These are phyloP conservation scores for Talaromyces borbonicus DNA, from an alignment of 495 filamentous ascomycete species.

Conservation along the genomic window DNA sequence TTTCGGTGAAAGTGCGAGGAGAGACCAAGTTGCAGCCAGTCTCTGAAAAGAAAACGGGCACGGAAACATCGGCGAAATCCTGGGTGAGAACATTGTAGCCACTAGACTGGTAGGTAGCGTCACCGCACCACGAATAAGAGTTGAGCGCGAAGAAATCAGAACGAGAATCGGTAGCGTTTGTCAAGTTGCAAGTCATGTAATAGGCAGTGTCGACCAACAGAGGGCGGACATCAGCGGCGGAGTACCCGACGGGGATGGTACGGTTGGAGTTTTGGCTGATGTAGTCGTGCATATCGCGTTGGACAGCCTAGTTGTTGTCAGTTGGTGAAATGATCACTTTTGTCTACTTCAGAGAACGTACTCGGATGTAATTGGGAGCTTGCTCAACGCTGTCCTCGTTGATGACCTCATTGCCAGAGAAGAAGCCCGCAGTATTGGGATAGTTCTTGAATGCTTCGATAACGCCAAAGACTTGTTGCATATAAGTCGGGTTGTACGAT, in stretches of 20 bases:
- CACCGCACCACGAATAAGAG: conserved; percentile 91
- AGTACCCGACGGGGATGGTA: conserved; percentile 78
- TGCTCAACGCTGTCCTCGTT: conserved; percentile 45
- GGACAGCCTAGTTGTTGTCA: conserved; percentile 43
- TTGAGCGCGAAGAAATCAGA: conserved; percentile 90
- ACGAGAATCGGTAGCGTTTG: conserved; percentile 53
- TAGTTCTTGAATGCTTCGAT: conserved; percentile 93
- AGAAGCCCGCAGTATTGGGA: conserved; percentile 86
- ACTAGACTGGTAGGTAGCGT: conserved; percentile 57
- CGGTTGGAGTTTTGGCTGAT: conserved; percentile 61
- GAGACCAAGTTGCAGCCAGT: conserved; percentile 81
- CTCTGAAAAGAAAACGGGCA: conserved; percentile 94
- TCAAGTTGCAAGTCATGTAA: conserved; percentile 74
- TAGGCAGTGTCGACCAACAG: conserved; percentile 70
- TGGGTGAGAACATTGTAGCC: conserved; percentile 63
- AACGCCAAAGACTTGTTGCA: conserved; percentile 76
- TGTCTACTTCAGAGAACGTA: conserved; percentile 9
- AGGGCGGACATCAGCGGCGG: conserved; percentile 81
- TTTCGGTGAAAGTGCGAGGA: conserved; percentile 78
- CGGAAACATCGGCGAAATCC: conserved; percentile 58
- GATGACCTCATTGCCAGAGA: conserved; percentile 91
- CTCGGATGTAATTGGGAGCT: conserved; percentile 34
- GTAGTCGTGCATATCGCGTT: conserved; percentile 81
- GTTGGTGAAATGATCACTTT: conserved; percentile 31
- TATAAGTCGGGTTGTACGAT: conserved; percentile 66